Percentiles rank a stretch among this genome's conserved stretches.
Conservation (phyloP, 345 rosid species). For the Arabidopsis thaliana region TAIR10.1 NC_003076.8:21688001-21688500, state of each 20-base stretch:
- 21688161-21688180: slow-evolving; percentile 25
- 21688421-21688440: slow-evolving; percentile 14
- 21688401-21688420: background rate
- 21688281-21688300: slow-evolving; percentile 44
- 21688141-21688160: slow-evolving; percentile 31
- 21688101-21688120: background rate
- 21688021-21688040: slow-evolving; percentile 43
- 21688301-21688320: slow-evolving; percentile 12
- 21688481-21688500: background rate
- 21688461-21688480: background rate
- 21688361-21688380: slow-evolving; percentile 15
- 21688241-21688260: slow-evolving; percentile 20
- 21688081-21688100: background rate
- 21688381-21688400: background rate
- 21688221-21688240: slow-evolving; percentile 8
- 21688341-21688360: slow-evolving; percentile 26
- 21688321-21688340: background rate
- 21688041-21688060: slow-evolving; percentile 1
- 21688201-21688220: background rate
- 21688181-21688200: slow-evolving; percentile 35
- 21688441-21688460: background rate
- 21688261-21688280: slow-evolving; percentile 21
- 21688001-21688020: slow-evolving; percentile 20
- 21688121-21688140: slow-evolving; percentile 36
- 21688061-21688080: slow-evolving; percentile 8